These are phyloP conservation scores for Lipomyces anomalus DNA, from an alignment of 805 yeast species.

Conservation along the genomic window DNA sequence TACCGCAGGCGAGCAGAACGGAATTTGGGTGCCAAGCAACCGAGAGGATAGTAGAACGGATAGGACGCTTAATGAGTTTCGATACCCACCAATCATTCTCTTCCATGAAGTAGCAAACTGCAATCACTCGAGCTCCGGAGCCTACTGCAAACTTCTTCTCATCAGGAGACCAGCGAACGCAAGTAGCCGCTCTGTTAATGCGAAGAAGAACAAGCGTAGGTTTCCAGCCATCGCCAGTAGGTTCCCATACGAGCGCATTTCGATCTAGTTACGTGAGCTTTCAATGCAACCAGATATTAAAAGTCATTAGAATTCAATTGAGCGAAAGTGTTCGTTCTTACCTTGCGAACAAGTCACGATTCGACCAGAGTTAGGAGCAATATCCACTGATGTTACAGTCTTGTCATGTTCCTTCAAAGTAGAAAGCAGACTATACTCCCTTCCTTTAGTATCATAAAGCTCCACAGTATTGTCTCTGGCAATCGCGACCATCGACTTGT, in stretches of 20 bases:
- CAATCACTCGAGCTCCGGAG: slow-evolving; percentile 87
- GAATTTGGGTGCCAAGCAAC: slow-evolving; percentile 92
- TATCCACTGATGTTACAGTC: slow-evolving; percentile 89
- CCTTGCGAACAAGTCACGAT: slow-evolving; percentile 90
- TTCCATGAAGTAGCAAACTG: slow-evolving; percentile 91
- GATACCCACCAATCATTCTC: slow-evolving; percentile 99
- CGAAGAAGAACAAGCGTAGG: slow-evolving; percentile 90
- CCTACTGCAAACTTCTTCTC: slow-evolving; percentile 98
- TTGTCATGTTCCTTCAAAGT: slow-evolving; percentile 81
- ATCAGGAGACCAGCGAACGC: slow-evolving; percentile 89
- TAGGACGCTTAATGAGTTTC: slow-evolving; percentile 92
- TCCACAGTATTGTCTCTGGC: slow-evolving; percentile 75
- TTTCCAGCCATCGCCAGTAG: slow-evolving; percentile 58
- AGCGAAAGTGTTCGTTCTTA: no score
- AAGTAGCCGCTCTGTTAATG: slow-evolving; percentile 92
- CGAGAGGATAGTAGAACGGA: slow-evolving; percentile 76
- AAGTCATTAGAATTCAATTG: no score
- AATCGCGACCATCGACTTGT: slow-evolving; percentile 62
- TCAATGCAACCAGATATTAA: no score
- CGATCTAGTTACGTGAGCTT: slow-evolving; percentile 47
- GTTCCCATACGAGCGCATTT: slow-evolving; percentile 95
- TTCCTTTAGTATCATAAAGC: slow-evolving; percentile 52
- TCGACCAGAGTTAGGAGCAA: slow-evolving; percentile 70
- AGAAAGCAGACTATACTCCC: slow-evolving; percentile 57
- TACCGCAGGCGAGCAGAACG: slow-evolving; percentile 81